Conservation (phyloP, 331 rosid species). For the Rhamnella rubrinervis region DNA sequence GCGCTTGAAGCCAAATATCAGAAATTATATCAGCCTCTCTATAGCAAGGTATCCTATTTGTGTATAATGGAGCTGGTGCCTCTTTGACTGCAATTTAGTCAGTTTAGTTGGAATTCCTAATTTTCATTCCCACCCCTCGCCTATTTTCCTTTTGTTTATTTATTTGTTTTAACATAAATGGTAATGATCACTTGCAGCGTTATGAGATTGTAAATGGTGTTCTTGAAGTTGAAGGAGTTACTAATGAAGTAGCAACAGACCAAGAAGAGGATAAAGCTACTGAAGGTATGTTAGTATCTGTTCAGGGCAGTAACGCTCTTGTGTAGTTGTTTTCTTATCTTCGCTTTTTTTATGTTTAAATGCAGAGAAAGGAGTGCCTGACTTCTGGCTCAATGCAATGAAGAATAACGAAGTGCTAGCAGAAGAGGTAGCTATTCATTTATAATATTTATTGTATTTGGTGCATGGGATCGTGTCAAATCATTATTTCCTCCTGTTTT, state of each 20-base stretch:
- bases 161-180: not conserved
- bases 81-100: not conserved
- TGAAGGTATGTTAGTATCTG: conserved; percentile 11
- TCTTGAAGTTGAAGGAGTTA: conserved; percentile 54
- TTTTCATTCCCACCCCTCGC: not conserved
- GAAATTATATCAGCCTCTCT: conserved; percentile 63
- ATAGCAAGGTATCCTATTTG: conserved; percentile 47
- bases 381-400: conserved; percentile 82
- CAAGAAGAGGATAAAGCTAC: conserved; percentile 42
- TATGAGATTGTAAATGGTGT: conserved; percentile 72
- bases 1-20: conserved; percentile 87
- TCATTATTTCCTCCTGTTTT: conserved; percentile 2
- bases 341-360: conserved; percentile 1
- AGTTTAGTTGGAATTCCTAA: not conserved
- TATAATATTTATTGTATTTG: not conserved
- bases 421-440: conserved; percentile 54
- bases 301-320: not conserved
- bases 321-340: not conserved
- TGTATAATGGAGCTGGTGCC: not conserved
- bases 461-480: not conserved
- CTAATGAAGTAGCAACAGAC: conserved; percentile 28
- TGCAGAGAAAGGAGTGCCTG: conserved; percentile 83
- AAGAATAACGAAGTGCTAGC: conserved; percentile 67
- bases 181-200: conserved; percentile 45
- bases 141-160: not conserved